Evolutionary conservation across 371 early-diverging fungal genomes (phyloP).

Genomic region (Mucor plumbeus): DNA sequence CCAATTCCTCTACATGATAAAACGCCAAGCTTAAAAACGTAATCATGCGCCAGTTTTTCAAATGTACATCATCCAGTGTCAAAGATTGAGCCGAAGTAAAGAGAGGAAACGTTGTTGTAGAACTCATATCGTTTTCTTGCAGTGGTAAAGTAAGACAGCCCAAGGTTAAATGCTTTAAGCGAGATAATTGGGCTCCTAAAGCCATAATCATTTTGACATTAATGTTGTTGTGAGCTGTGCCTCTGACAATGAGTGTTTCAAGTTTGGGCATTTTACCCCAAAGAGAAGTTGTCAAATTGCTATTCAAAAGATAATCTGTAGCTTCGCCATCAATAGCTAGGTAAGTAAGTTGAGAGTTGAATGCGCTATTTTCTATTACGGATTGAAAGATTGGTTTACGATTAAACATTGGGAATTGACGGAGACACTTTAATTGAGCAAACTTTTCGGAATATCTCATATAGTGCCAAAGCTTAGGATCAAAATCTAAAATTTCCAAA

Average conservation of each 20-base stretch:
- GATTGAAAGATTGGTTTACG: constrained; percentile 13
- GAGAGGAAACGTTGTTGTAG: constrained; percentile 24
- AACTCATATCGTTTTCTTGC: constrained; percentile 24
- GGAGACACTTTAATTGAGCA: constrained; percentile 7
- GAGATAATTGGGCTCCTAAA: constrained; percentile 27
- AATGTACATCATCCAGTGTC: constrained; percentile 28
- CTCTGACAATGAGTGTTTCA: constrained; percentile 18
- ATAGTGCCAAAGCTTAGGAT: constrained; percentile 33
- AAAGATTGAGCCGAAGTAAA: constrained; percentile 25
- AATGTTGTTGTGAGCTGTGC: constrained; percentile 15
- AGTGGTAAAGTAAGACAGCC: constrained; percentile 26
- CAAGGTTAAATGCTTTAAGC: constrained; percentile 23
- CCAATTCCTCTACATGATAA: constrained; percentile 28
- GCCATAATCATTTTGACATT: constrained; percentile 32
- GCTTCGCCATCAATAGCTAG: constrained; percentile 26
- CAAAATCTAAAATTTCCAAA: constrained; percentile 25
- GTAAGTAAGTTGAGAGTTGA: constrained; percentile 22
- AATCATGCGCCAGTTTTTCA: constrained; percentile 29
- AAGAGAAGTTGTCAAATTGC: constrained; percentile 15
- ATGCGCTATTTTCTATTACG: not conserved
- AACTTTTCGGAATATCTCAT: constrained; percentile 20
- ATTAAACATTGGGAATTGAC: constrained; percentile 19
- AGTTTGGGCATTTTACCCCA: constrained; percentile 28
- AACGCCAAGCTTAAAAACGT: constrained; percentile 33
- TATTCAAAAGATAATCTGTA: constrained; percentile 13